Evolutionary conservation across 176 grass and related monocot species (phyloP).

Genomic region (Triticum dicoccoides): DNA sequence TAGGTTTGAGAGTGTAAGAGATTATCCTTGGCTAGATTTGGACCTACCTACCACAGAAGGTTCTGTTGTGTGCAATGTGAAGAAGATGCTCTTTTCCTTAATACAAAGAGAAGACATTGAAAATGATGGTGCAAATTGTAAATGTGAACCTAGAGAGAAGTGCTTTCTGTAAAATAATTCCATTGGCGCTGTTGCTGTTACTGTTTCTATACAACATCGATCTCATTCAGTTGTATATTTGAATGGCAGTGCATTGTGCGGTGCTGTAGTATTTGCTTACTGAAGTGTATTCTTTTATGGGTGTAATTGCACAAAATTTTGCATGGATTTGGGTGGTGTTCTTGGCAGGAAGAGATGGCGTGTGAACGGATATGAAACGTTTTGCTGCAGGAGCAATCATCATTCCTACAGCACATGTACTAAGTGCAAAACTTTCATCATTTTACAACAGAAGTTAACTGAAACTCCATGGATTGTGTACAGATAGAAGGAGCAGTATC

Average conservation of each 20-base stretch:
- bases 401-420: not conserved
- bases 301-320: not conserved
- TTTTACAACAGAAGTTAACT: not conserved
- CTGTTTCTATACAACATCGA: not conserved
- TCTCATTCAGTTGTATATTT: not conserved
- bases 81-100: not conserved
- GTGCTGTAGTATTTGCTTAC: not conserved
- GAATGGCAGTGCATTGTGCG: not conserved
- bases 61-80: not conserved
- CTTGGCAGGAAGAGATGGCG: not conserved
- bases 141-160: not conserved
- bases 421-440: not conserved
- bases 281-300: not conserved
- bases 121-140: not conserved
- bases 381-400: not conserved
- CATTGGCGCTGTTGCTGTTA: not conserved
- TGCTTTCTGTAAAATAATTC: not conserved
- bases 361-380: not conserved
- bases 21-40: not conserved
- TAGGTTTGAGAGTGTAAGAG: not conserved
- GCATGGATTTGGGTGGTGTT: not conserved
- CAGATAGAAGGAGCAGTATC: not conserved
- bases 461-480: not conserved
- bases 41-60: not conserved
- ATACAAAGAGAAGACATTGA: not conserved